Percentiles rank a stretch among this genome's conserved stretches.
Conservation (phyloP, 2,329 filamentous ascomycete species). For the Shiraia bambusicola region DNA sequence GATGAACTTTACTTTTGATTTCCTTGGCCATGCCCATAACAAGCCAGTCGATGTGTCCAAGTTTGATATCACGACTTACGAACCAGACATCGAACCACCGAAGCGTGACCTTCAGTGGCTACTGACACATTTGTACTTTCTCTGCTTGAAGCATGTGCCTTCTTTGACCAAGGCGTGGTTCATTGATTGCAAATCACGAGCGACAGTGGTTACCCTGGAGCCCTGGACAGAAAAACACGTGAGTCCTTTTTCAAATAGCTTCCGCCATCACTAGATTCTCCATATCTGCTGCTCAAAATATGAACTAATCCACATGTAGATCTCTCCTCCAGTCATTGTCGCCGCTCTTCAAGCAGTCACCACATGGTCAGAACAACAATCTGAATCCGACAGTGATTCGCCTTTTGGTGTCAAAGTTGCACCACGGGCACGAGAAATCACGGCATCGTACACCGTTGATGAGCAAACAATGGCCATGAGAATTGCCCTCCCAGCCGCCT, state of each 20-base stretch:
- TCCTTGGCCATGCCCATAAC: conserved; percentile 75
- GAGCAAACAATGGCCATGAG: conserved; percentile 80
- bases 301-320: conserved; percentile 39
- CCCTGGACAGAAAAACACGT: conserved; percentile 77
- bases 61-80: conserved; percentile 68
- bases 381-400: conserved; percentile 44
- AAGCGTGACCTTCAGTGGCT: conserved; percentile 81
- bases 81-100: conserved; percentile 59
- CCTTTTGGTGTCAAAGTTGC: conserved; percentile 71
- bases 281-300: not conserved
- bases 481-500: conserved; percentile 77
- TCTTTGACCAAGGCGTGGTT: conserved; percentile 83
- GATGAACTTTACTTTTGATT: conserved; percentile 78
- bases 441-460: conserved; percentile 83
- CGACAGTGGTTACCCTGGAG: conserved; percentile 78
- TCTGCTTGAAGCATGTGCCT: conserved; percentile 74
- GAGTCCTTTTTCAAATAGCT: conserved; percentile 2
- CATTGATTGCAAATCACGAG: conserved; percentile 73
- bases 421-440: conserved; percentile 70
- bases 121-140: conserved; percentile 81
- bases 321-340: conserved; percentile 69
- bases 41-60: conserved; percentile 70
- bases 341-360: conserved; percentile 67
- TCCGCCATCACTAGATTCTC: not conserved
- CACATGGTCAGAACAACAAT: conserved; percentile 60